Evolutionary conservation across 2,329 filamentous ascomycete genomes (phyloP).

Genomic region (Cladosporium velox): DNA sequence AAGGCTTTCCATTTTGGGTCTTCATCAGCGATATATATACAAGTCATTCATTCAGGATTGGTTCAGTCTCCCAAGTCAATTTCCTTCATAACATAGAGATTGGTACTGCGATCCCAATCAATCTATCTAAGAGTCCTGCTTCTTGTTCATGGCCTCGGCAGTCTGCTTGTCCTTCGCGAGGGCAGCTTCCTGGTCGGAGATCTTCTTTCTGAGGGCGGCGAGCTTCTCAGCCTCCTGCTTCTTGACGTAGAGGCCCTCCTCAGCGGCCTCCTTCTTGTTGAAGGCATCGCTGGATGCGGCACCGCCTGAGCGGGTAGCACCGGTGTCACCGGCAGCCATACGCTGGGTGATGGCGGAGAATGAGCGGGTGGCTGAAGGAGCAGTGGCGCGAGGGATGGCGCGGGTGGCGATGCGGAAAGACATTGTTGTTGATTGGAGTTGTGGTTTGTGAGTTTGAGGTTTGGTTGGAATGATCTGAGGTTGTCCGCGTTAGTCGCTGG

Average conservation of each 20-base stretch:
- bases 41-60: neutral
- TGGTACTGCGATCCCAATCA: neutral
- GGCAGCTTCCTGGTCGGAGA: conserved; percentile 33
- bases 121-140: conserved; percentile 19
- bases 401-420: conserved; percentile 25
- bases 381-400: conserved; percentile 37
- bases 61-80: neutral
- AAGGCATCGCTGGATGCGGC: conserved; percentile 73
- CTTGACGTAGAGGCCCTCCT: conserved; percentile 81
- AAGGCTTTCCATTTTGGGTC: neutral
- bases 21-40: neutral
- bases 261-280: conserved; percentile 85
- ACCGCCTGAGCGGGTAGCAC: conserved; percentile 44
- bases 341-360: conserved; percentile 47
- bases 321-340: conserved; percentile 49
- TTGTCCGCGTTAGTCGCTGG: neutral
- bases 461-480: conserved; percentile 1
- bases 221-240: conserved; percentile 86
- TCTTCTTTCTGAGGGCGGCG: conserved; percentile 39
- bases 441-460: neutral
- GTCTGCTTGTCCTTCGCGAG: conserved; percentile 37
- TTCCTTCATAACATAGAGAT: neutral
- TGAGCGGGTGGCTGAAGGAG: conserved; percentile 37
- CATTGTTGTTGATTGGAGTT: conserved; percentile 27
- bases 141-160: conserved; percentile 27